Conservation (phyloP, 805 yeast genomes). For the Priceomyces carsonii region DNA sequence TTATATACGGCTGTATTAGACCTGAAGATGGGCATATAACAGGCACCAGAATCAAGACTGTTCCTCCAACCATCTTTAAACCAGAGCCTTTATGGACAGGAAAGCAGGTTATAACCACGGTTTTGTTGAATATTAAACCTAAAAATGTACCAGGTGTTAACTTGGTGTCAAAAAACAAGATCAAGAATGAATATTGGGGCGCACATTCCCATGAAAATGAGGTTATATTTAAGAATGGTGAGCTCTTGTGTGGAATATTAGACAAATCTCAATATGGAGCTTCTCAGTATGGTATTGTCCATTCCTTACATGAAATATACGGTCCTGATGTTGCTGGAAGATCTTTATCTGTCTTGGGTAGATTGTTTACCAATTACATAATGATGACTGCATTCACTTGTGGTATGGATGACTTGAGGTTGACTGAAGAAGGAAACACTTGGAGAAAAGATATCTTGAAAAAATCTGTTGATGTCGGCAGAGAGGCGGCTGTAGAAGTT, state of each 20-base stretch:
- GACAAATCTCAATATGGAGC: conserved; percentile 99
- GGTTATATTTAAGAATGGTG: conserved; percentile 85
- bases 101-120: conserved; percentile 93
- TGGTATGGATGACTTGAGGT: conserved; percentile 98
- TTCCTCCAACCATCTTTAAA: conserved; percentile 86
- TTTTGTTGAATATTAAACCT: conserved; percentile 85
- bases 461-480: conserved; percentile 79
- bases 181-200: conserved; percentile 96
- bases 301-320: conserved; percentile 92
- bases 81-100: conserved; percentile 97
- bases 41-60: conserved; percentile 61
- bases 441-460: conserved; percentile 85
- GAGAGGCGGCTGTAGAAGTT: conserved; percentile 92
- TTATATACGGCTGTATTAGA: conserved; percentile 88
- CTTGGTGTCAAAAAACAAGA: conserved; percentile 77
- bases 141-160: conserved; percentile 88
- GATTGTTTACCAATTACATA: conserved; percentile 91
- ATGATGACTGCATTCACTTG: conserved; percentile 94
- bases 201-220: conserved; percentile 78
- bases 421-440: conserved; percentile 86
- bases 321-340: conserved; percentile 91
- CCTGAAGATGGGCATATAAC: conserved; percentile 97
- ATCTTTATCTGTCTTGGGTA: conserved; percentile 86
- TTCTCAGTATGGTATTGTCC: conserved; percentile 93
- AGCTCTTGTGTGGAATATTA: conserved; percentile 84